A percentile compares a stretch with the other conserved stretches of the same genome.
Conservation (phyloP, 495 filamentous ascomycete species). For the Clohesyomyces aquaticus region DNA sequence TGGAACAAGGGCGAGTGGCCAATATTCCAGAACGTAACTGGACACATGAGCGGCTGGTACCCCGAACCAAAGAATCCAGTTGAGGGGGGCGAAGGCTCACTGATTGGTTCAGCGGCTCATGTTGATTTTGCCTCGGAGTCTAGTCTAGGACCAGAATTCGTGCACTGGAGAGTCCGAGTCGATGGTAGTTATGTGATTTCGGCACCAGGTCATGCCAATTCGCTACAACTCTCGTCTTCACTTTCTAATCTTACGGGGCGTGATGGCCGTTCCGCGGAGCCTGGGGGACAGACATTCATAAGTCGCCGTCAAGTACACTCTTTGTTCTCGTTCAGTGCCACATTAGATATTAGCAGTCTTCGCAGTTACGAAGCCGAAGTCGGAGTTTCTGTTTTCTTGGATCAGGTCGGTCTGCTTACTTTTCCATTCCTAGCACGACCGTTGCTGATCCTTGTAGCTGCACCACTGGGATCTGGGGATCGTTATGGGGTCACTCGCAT, state of each 20-base stretch:
- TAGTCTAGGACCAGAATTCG: constrained; percentile 52
- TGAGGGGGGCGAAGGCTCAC: constrained; percentile 48
- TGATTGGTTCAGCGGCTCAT: too few relatives aligned
- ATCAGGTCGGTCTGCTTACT: too few relatives aligned
- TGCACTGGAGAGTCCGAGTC: constrained; percentile 55
- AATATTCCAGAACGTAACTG: constrained; percentile 50
- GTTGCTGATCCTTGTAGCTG: too few relatives aligned
- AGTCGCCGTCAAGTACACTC: constrained; percentile 55
- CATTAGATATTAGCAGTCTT: too few relatives aligned
- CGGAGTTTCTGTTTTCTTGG: too few relatives aligned
- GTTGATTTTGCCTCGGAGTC: constrained; percentile 49
- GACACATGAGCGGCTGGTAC: constrained; percentile 48
- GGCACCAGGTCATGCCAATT: constrained; percentile 44
- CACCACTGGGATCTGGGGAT: too few relatives aligned
- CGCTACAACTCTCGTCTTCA: constrained; percentile 51
- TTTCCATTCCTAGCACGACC: too few relatives aligned
- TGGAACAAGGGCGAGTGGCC: constrained; percentile 56
- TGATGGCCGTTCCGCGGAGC: constrained; percentile 27
- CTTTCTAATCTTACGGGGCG: constrained; percentile 53
- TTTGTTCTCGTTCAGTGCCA: constrained; percentile 54
- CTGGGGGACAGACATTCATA: constrained; percentile 53
- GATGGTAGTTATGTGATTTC: constrained; percentile 50
- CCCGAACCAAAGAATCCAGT: constrained; percentile 38
- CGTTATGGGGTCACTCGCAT: too few relatives aligned
- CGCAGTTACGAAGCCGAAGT: too few relatives aligned